Evolutionary conservation across 148 eudicot genomes (phyloP), one percentile per base, ranked within the genome.

Genomic region (Salicornia ramosissima): DNA sequence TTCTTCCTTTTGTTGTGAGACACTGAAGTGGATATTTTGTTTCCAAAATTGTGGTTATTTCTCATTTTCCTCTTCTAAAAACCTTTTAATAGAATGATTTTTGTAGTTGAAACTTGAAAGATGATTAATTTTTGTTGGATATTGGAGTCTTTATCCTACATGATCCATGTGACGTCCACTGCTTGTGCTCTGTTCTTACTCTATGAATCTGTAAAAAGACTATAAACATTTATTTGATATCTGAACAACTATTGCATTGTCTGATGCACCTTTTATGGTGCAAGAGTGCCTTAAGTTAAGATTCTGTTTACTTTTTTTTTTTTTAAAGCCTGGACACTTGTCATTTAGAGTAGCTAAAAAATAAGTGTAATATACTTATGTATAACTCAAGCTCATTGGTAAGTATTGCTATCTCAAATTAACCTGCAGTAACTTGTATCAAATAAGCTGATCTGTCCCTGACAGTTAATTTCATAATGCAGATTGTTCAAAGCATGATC

Each of bases 401-500:
- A n/a, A n/a, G n/a, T n/a, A n/a, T 28, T 56, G 61, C 33, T 0
- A 56, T 56, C n/a, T 29, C 34, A 56, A 25, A 24, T 31, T 25
- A 10, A 25, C 16, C 61, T 56, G 61, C 8, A 28, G 29, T 28
- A 28, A 14, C 5, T 54, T n/a, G 28, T 29, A 28, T 34, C 13
- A 21, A 13, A 34, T 60, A 1, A n/a, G n/a, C n/a, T n/a, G n/a
- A n/a, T n/a, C 15, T 36, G 36, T 54, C 58, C 29, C 68, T 75
- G 36, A 71, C 36, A 33, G 3, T 71, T 43, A 9, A 6, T 50
- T 71, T 43, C 39, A 18, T 71, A 18, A 19, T 66, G 31, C 83
- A 91, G 97, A 91, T 64, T 91, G 97, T 75, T 86, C 86, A 51
- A 85, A 82, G 75, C 82, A 84, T 54, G 90, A 88, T 62, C 88